Percentiles rank a stretch among this genome's conserved stretches.
Conservation (phyloP, 495 filamentous ascomycete genomes). For the Lasiosphaeria hispida region DNA sequence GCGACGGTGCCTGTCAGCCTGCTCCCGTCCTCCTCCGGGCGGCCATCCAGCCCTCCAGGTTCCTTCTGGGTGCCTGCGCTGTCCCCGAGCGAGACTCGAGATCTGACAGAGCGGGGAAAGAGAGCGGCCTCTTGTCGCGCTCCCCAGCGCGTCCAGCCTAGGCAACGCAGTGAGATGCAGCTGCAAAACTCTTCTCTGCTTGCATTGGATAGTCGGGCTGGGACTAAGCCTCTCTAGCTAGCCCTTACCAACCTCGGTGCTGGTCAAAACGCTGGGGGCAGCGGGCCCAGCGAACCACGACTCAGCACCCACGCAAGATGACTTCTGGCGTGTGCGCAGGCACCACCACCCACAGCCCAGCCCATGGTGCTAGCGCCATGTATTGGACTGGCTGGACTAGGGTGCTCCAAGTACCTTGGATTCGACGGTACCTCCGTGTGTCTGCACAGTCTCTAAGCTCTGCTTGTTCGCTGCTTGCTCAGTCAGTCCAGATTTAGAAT, state of each 20-base stretch:
- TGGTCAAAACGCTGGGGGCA: constrained; percentile 20
- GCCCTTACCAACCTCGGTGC: constrained; percentile 11
- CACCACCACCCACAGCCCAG: constrained; percentile 5
- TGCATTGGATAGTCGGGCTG: constrained; percentile 4
- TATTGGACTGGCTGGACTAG: constrained; percentile 12
- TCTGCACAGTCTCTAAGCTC: neutral
- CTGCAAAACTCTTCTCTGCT: too few relatives aligned
- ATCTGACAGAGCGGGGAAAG: neutral
- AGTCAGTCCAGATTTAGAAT: constrained; percentile 35
- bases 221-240: neutral
- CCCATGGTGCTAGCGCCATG: constrained; percentile 23
- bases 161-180: neutral
- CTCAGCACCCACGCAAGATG: constrained; percentile 15
- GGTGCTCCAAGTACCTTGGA: neutral
- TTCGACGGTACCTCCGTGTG: neutral
- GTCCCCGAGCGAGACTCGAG: neutral
- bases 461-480: constrained; percentile 15
- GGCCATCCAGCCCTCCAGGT: too few relatives aligned
- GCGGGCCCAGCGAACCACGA: constrained; percentile 19
- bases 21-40: too few relatives aligned
- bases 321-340: constrained; percentile 19
- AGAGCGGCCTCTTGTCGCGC: neutral
- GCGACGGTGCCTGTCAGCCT: constrained; percentile 3
- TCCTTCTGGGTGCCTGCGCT: neutral
- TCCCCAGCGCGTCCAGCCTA: constrained; percentile 3